Evolutionary conservation across 2,329 filamentous ascomycete species (phyloP).

Genomic region (Colletotrichum tanaceti): DNA sequence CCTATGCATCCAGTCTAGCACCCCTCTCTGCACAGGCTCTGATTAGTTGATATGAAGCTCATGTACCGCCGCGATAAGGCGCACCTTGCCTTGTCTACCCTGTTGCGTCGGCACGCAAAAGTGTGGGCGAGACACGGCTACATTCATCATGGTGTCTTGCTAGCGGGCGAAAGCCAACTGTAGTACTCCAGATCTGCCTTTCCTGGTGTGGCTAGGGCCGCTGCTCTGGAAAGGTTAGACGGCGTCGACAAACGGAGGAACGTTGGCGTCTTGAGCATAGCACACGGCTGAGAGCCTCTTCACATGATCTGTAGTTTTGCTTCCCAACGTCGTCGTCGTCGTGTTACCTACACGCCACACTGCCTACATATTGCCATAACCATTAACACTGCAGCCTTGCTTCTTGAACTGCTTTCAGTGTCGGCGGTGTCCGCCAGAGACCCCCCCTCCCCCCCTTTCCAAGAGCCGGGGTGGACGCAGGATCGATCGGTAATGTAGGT

Average conservation of each 20-base stretch:
- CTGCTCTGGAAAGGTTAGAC: neutral
- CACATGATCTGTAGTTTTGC: slow-evolving; percentile 7
- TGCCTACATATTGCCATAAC: neutral
- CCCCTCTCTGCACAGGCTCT: too few species aligned
- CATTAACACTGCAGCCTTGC: neutral
- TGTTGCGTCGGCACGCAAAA: neutral
- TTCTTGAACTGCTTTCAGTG: neutral
- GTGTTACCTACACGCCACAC: neutral
- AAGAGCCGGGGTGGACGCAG: slow-evolving; percentile 31
- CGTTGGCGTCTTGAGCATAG: too few species aligned
- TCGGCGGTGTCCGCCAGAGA: neutral
- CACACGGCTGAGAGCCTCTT: neutral
- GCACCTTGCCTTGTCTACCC: neutral
- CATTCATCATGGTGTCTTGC: neutral
- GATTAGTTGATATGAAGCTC: neutral
- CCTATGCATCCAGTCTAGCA: too few species aligned
- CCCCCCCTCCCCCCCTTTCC: too few species aligned
- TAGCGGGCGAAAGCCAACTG: neutral
- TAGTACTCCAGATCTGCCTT: neutral
- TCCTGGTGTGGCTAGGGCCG: neutral
- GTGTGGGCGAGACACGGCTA: slow-evolving; percentile 2
- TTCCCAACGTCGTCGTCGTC: neutral
- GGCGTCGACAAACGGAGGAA: too few species aligned
- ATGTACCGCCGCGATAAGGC: neutral
- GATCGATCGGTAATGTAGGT: slow-evolving; percentile 33